Percentiles rank a stretch among this genome's conserved stretches.
These are phyloP conservation scores for Fusarium piperis DNA, from an alignment of 2,329 filamentous ascomycete species.

Conservation along the genomic window DNA sequence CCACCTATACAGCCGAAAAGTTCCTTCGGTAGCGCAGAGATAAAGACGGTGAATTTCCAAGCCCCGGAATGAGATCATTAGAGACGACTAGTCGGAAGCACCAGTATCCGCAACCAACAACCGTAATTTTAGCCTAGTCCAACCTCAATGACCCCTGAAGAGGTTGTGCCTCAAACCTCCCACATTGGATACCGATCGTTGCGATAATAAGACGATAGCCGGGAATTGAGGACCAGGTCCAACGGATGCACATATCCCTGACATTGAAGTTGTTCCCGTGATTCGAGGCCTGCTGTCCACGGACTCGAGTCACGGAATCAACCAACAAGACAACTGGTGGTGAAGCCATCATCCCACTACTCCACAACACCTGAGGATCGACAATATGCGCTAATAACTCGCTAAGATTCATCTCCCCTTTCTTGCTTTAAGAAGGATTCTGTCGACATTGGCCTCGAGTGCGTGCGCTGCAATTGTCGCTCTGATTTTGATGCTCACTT, in stretches of 20 bases:
- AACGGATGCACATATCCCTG: background rate
- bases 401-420: constrained; percentile 5
- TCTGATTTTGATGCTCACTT: background rate
- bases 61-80: constrained; percentile 7
- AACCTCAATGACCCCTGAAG: background rate
- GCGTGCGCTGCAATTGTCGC: background rate
- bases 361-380: background rate
- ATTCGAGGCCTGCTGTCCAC: background rate
- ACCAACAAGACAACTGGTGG: background rate
- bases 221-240: background rate
- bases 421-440: background rate
- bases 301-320: background rate
- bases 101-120: background rate
- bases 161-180: background rate
- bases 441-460: background rate
- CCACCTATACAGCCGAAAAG: background rate
- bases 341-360: background rate
- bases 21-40: background rate
- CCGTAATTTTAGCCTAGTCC: background rate
- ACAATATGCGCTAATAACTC: background rate
- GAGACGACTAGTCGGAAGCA: background rate
- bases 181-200: background rate
- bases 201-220: background rate
- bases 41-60: background rate
- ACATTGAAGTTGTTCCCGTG: background rate